Conservation (phyloP, 2,329 filamentous ascomycete genomes). For the Fusarium sp. region DNA sequence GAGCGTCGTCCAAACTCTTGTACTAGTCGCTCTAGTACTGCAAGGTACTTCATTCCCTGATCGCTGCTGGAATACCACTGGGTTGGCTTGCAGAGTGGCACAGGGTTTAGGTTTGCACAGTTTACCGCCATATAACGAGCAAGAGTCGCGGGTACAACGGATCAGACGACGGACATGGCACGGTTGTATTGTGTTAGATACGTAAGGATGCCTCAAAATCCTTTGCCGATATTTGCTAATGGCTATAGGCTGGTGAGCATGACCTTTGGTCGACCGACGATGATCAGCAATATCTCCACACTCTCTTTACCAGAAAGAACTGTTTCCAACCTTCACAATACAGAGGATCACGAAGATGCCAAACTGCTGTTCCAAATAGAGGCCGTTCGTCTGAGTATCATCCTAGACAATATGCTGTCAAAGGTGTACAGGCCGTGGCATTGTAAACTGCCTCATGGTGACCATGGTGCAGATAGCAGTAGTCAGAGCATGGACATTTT, state of each 20-base stretch:
- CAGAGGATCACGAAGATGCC: fast-evolving
- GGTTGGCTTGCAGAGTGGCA: neutral
- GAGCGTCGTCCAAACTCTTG: neutral
- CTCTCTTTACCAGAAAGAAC: neutral
- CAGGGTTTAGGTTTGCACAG: neutral
- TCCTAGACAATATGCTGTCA: neutral
- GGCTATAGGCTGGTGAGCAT: neutral
- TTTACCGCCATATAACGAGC: fast-evolving
- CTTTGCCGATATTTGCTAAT: neutral
- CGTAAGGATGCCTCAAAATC: neutral
- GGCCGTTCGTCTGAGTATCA: neutral
- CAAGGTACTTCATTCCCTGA: neutral
- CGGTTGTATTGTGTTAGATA: neutral
- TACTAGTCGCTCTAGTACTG: fast-evolving
- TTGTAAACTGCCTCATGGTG: neutral
- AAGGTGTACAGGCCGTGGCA: neutral
- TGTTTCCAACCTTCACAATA: neutral
- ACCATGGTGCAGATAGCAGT: neutral
- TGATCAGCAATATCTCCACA: neutral
- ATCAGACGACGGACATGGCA: neutral
- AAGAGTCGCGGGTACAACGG: neutral
- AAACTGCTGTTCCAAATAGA: neutral
- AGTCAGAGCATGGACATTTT: neutral
- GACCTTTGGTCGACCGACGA: neutral
- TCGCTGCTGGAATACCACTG: neutral